A percentile compares a stretch with the other conserved stretches of the same genome.
Evolutionary conservation across 2,329 filamentous ascomycete genomes (phyloP).

Genomic region (Aschersonia sp.): DNA sequence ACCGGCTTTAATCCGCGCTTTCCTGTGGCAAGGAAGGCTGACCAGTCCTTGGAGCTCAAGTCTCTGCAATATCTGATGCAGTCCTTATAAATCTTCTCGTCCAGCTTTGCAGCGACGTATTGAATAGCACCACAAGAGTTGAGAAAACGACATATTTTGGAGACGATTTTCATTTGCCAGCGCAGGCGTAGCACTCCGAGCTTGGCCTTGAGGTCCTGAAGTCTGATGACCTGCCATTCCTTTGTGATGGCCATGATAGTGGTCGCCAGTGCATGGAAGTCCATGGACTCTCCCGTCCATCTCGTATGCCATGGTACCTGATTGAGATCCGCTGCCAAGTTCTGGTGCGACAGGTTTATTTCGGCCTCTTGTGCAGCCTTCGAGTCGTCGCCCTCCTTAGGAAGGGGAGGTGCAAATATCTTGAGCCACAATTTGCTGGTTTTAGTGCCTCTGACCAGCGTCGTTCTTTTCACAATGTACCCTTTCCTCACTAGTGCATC

Average conservation of each 20-base stretch:
- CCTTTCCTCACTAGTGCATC: constrained; percentile 44
- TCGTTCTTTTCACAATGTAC: constrained; percentile 46
- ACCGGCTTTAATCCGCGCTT: constrained; percentile 16
- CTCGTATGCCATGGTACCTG: constrained; percentile 39
- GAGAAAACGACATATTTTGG: constrained; percentile 43
- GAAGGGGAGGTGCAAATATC: constrained; percentile 33
- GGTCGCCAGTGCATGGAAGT: constrained; percentile 41
- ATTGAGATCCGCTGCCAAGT: constrained; percentile 29
- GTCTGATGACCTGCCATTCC: constrained; percentile 42
- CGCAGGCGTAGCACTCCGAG: constrained; percentile 38
- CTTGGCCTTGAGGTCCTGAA: constrained; percentile 42
- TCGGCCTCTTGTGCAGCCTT: constrained; percentile 13
- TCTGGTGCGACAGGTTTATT: constrained; percentile 23
- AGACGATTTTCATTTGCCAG: constrained; percentile 46
- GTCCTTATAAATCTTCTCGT: constrained; percentile 42
- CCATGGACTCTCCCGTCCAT: constrained; percentile 44
- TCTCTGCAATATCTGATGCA: constrained; percentile 45
- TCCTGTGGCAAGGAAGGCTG: constrained; percentile 35
- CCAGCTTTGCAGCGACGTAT: constrained; percentile 41
- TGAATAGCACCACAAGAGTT: constrained; percentile 39
- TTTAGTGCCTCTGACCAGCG: constrained; percentile 41
- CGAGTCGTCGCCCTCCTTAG: constrained; percentile 16
- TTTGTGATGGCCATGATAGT: constrained; percentile 42
- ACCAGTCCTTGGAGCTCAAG: constrained; percentile 41
- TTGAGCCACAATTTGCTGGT: constrained; percentile 50